Evolutionary conservation across 2,329 filamentous ascomycete genomes (phyloP).

Genomic region (Colletotrichum sp.): DNA sequence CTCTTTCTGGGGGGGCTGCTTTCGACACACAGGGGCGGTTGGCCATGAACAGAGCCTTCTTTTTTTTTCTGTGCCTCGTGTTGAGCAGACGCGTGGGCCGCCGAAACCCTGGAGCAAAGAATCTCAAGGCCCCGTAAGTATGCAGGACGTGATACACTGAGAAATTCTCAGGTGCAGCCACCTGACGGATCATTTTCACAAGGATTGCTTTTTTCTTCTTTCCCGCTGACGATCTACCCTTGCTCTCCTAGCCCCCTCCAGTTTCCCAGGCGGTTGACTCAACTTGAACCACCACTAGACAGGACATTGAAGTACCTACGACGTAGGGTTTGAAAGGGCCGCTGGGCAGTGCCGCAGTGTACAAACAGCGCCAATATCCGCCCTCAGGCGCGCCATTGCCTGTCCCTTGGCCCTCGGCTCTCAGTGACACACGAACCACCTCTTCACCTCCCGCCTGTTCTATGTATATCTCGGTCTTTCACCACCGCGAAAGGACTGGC

Average conservation of each 20-base stretch:
- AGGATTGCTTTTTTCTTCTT: not conserved
- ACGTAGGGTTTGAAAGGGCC: not conserved
- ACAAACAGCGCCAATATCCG: not conserved
- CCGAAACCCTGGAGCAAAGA: slow-evolving; percentile 8
- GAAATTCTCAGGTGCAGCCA: slow-evolving; percentile 16
- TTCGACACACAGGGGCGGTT: not conserved
- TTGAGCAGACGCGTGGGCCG: slow-evolving; percentile 11
- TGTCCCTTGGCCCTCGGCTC: not conserved
- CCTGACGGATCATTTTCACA: not conserved
- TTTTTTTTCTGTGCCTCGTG: slow-evolving; percentile 3
- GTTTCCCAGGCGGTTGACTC: not conserved
- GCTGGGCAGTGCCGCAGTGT: not conserved
- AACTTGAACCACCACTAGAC: not conserved
- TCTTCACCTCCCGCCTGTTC: not conserved
- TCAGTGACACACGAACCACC: not conserved
- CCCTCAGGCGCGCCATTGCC: not conserved
- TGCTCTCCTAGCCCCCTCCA: not conserved
- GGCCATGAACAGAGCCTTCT: not conserved
- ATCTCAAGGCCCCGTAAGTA: slow-evolving; percentile 10
- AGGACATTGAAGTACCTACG: not conserved
- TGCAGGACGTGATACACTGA: slow-evolving; percentile 19
- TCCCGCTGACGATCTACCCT: not conserved
- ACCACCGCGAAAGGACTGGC: not conserved
- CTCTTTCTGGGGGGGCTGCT: not conserved
- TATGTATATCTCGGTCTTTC: slow-evolving; percentile 19